phyloP scores from a whole-genome alignment of 306 rosid species.

The Alnus rubra region DNA sequence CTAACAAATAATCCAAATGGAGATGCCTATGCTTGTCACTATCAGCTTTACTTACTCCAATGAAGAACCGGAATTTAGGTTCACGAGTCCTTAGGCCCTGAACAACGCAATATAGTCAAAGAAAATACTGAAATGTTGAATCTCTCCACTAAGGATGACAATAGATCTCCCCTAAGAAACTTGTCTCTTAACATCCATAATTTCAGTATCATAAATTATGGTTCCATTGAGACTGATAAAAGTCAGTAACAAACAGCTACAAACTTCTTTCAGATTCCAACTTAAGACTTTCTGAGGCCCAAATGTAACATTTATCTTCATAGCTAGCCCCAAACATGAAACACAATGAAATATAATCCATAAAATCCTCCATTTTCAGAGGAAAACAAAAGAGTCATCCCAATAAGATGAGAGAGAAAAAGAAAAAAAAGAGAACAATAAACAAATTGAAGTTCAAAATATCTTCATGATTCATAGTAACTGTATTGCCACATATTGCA shows the following conservation, averaged over 20 bases:
- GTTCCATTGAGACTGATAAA: constrained; percentile 6
- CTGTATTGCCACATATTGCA: neutral
- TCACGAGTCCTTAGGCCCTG: neutral
- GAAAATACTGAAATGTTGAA: neutral
- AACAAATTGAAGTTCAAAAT: constrained; percentile 5
- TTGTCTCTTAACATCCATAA: neutral
- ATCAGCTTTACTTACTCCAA: neutral
- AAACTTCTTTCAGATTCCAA: neutral
- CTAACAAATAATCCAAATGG: neutral
- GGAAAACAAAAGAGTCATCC: constrained; percentile 1
- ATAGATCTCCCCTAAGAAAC: neutral
- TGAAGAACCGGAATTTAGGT: neutral
- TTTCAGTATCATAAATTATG: neutral
- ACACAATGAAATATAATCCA: constrained; percentile 19
- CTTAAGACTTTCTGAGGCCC: neutral
- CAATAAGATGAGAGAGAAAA: neutral
- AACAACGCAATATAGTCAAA: neutral
- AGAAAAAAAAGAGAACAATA: neutral
- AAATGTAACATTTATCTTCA: neutral
- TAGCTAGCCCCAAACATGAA: neutral
- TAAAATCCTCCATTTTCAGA: constrained; percentile 4
- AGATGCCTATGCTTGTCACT: neutral
- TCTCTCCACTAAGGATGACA: neutral
- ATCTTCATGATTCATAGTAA: constrained; percentile 3
- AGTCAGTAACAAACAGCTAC: neutral